phyloP scores from a whole-genome alignment of 148 eudicot species.

The Persicaria tinctoria region DNA sequence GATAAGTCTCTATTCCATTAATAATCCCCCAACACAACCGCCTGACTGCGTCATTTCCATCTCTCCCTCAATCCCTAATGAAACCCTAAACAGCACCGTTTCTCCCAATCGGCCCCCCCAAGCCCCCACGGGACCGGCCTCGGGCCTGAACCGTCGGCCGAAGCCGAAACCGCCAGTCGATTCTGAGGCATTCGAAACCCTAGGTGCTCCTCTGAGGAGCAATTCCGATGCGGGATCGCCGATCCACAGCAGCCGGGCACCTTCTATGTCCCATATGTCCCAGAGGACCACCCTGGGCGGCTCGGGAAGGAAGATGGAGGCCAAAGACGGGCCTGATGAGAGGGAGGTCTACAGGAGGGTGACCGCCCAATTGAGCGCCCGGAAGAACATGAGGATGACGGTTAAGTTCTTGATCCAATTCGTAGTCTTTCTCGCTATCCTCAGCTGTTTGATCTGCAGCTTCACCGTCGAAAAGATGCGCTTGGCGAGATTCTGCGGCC shows the following conservation, averaged over 20 bases:
- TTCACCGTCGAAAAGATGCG: slow-evolving; percentile 34
- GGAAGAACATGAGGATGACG: slow-evolving; percentile 42
- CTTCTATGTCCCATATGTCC: slow-evolving; percentile 23
- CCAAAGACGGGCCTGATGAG: slow-evolving; percentile 42
- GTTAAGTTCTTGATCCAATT: slow-evolving; percentile 49
- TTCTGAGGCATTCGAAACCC: slow-evolving; percentile 14
- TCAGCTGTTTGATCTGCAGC: slow-evolving; percentile 37
- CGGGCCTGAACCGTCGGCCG: slow-evolving; percentile 33
- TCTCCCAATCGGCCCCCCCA: too few species aligned
- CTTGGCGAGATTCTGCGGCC: slow-evolving; percentile 27
- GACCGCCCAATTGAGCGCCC: slow-evolving; percentile 37
- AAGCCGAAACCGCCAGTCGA: slow-evolving; percentile 37
- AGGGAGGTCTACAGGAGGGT: slow-evolving; percentile 59
- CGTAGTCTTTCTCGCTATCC: slow-evolving; percentile 32
- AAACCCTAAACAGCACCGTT: too few species aligned
- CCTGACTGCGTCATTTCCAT: too few species aligned
- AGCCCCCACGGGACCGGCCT: slow-evolving; percentile 4
- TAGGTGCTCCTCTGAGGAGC: slow-evolving; percentile 13
- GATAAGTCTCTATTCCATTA: too few species aligned
- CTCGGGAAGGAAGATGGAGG: slow-evolving; percentile 23
- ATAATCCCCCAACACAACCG: too few species aligned
- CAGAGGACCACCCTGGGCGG: slow-evolving; percentile 30
- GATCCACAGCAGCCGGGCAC: background rate
- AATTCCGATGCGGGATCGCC: background rate
- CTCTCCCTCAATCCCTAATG: too few species aligned